Conservation (phyloP, 306 rosid genomes). For the Mimosa bimucronata region DNA sequence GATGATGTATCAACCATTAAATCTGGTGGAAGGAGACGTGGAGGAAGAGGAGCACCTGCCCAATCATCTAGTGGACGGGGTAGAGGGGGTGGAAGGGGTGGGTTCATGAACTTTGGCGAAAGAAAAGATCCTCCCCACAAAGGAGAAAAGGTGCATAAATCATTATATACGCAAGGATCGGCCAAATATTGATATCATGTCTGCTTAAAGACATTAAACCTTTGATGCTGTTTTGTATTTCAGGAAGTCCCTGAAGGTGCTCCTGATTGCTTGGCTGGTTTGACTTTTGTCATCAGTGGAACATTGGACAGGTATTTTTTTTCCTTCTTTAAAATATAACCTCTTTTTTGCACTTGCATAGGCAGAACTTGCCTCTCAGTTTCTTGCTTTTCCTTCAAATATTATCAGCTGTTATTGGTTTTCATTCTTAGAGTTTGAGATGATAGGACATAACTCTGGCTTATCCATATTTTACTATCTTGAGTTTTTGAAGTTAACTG, state of each 20-base stretch:
- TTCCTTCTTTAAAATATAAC: not conserved
- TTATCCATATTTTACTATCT: conserved; percentile 13
- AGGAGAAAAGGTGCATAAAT: conserved; percentile 82
- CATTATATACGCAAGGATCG: conserved; percentile 27
- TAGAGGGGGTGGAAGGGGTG: conserved; percentile 92
- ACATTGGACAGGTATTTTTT: conserved; percentile 86
- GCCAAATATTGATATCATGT: conserved; percentile 12
- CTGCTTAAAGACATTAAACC: conserved; percentile 31
- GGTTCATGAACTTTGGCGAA: conserved; percentile 95
- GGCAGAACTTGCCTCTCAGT: not conserved
- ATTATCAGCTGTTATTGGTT: conserved; percentile 12
- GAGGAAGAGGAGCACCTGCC: conserved; percentile 71
- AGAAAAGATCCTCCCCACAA: conserved; percentile 96
- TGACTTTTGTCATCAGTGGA: conserved; percentile 96
- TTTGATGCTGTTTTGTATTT: conserved; percentile 35
- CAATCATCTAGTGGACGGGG: conserved; percentile 80
- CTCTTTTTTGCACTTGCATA: conserved; percentile 15
- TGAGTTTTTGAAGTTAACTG: conserved; percentile 28
- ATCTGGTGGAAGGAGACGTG: conserved; percentile 81
- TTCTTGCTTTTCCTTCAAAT: conserved; percentile 10
- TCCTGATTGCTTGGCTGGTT: conserved; percentile 78
- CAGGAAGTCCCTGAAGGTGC: conserved; percentile 98
- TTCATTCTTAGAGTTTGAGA: conserved; percentile 20
- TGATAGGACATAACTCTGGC: not conserved
- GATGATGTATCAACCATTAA: conserved; percentile 47